Evolutionary conservation across 2,329 filamentous ascomycete genomes (phyloP), one percentile per base, ranked within the genome.

Genomic region (Sporothrix dimorphospora): DNA sequence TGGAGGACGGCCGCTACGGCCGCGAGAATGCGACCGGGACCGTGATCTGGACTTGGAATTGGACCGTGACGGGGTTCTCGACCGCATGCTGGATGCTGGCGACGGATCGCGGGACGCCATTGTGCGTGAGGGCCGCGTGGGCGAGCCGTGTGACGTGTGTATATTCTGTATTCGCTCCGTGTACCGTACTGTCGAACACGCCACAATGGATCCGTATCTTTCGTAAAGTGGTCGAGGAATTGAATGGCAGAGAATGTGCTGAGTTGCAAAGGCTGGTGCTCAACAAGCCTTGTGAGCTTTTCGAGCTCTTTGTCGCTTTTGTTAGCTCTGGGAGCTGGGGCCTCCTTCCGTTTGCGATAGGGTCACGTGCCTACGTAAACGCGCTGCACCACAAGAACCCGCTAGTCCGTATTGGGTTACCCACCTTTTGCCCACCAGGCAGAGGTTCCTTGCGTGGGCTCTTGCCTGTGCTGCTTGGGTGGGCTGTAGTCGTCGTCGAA

Each of bases 401-500:
- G 19, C 66, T 72, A 72, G 55, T 63, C 61, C 12, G 3, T 16
- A 27, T 51, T 21, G 2, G 47, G 67, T 14, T 70, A 66, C 49
- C 9, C 4, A 24, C 3, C 1, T n/a, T 45, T 61, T 14, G 53
- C 66, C 65, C 45, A 38, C 63, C 69, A 74, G 73, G 72, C 72
- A 74, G 73, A 71, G 57, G 42, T 51, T 30, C 63, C 45, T 73
- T 74, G 72, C 72, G 72, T 74, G 72, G 72, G 71, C 72, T 73
- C 45, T 34, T 61, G 53, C 40, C 30, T 69, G 30, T 19, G 21
- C 68, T 40, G 59, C 27, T 57, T 70, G 42, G 24, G 55, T 63
- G 42, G 55, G 69, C 55, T 61, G 19, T 53, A n/a, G 38, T 27
- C 59, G 21, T 27, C 59, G 59, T 42, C 34, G 34, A 63, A 63